Percentiles rank a stretch among this genome's conserved stretches.
phyloP scores from a whole-genome alignment of 306 rosid species.

The Vigna nakashimae region DNA sequence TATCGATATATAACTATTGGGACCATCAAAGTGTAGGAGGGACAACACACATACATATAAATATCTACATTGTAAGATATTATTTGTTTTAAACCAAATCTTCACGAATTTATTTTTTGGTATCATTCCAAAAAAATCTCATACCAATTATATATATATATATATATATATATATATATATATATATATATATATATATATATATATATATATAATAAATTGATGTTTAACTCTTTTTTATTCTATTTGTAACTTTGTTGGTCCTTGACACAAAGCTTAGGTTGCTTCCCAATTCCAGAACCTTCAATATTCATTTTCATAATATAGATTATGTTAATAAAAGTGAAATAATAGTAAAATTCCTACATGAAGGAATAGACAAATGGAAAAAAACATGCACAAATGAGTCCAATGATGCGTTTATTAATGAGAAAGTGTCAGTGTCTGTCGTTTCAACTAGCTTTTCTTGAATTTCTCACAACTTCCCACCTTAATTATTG shows the following conservation, averaged over 20 bases:
- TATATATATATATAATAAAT: too few relatives aligned
- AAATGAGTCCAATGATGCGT: slow-evolving; percentile 17
- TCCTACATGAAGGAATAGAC: slow-evolving; percentile 11
- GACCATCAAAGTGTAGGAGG: neutral
- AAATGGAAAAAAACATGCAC: slow-evolving; percentile 8
- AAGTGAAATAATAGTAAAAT: neutral
- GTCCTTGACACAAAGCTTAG: neutral
- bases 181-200: too few relatives aligned
- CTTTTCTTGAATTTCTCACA: slow-evolving; percentile 34
- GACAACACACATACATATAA: too few relatives aligned
- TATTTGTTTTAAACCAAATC: rapidly evolving
- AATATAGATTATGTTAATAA: neutral
- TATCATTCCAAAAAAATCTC: too few relatives aligned
- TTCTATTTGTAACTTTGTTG: too few relatives aligned
- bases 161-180: too few relatives aligned
- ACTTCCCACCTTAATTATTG: slow-evolving; percentile 6
- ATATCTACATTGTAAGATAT: too few relatives aligned
- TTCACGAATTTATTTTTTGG: too few relatives aligned
- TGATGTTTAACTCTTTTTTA: too few relatives aligned
- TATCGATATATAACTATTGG: slow-evolving; percentile 5
- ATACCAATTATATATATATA: too few relatives aligned
- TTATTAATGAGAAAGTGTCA: neutral
- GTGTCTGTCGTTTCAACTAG: neutral
- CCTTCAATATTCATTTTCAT: neutral
- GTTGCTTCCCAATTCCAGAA: slow-evolving; percentile 40